Conservation (phyloP, 2,329 filamentous ascomycete genomes). For the Pseudogymnoascus sp. region DNA sequence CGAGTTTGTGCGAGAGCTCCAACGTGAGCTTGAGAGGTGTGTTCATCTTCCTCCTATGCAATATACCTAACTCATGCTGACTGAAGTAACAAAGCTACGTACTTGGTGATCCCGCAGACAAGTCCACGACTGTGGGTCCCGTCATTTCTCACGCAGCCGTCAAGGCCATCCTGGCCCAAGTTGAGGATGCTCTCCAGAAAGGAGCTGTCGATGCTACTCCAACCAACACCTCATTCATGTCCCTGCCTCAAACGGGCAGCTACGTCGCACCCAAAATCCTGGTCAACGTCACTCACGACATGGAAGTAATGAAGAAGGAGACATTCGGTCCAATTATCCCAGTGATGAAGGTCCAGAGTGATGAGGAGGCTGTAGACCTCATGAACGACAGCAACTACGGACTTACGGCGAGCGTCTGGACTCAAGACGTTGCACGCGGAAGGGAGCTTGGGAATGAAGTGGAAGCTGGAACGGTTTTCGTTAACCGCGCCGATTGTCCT, state of each 20-base stretch:
- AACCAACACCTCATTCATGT: neutral
- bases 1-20: slow-evolving; percentile 42
- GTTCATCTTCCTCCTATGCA: neutral
- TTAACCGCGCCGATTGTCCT: slow-evolving; percentile 80
- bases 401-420: slow-evolving; percentile 53
- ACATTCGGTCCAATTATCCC: slow-evolving; percentile 59
- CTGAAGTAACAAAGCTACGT: slow-evolving; percentile 52
- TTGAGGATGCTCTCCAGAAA: slow-evolving; percentile 44
- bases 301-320: slow-evolving; percentile 50
- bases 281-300: slow-evolving; percentile 47
- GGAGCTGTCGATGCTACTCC: slow-evolving; percentile 35
- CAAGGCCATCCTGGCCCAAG: slow-evolving; percentile 46
- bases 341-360: slow-evolving; percentile 51
- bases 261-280: slow-evolving; percentile 54
- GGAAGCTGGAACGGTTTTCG: slow-evolving; percentile 53
- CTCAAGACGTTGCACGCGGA: slow-evolving; percentile 43
- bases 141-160: slow-evolving; percentile 57
- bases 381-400: slow-evolving; percentile 48
- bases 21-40: slow-evolving; percentile 38
- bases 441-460: slow-evolving; percentile 45
- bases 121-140: slow-evolving; percentile 35
- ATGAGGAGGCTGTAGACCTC: slow-evolving; percentile 50
- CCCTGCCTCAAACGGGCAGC: slow-evolving; percentile 55
- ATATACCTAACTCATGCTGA: neutral
- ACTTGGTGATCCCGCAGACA: slow-evolving; percentile 49